Evolutionary conservation across 2,329 filamentous ascomycete species (phyloP), one percentile per base, ranked within the genome.

Genomic region (Dactylella cylindrospora): DNA sequence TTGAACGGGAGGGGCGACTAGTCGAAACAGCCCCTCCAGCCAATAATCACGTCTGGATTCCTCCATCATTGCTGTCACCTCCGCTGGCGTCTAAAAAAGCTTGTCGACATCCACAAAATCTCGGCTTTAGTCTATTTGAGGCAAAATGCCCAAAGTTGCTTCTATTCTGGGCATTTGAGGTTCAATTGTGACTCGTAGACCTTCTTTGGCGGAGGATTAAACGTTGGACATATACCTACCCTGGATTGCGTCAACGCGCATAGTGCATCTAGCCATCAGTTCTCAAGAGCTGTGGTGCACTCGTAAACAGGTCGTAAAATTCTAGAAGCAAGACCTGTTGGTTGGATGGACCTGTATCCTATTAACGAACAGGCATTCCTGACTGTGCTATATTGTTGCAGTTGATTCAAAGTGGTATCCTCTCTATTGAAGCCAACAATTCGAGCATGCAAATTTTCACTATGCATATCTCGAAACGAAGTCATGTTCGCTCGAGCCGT

Each of bases 31-130:
- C 13, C 23, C 20, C 2, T 31, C 22, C 13, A 38, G 25, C 55
- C 55, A 61, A 61, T 61, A 19, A 26, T 35, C 13, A n/a, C 2
- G 5, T 13, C 22, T 19, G 17, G 3, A 53, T 29, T 39, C 22
- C 8, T n/a, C 33, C 31, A 31, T 38, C 28, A 20, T 5, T 17
- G 23, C 36, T 17, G 20, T 54, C 57, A 45, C 50, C 43, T 35
- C 36, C 13, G 26, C 26, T 43, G 46, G 57, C 57, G 57, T 62
- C 57, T 62, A 62, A 62, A 59, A n/a, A 54, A 52, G 55, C 38
- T 53, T 53, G 43, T 62, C 43, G 22, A 36, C 47, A 46, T 38
- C 40, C 32, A 38, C 19, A 19, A 29, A 40, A 6, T 20, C n/a
- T 23, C 19, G 20, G 8, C 12, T 33, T 12, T 35, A n/a, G n/a